A percentile compares a stretch with the other conserved stretches of the same genome.
Evolutionary conservation across 2,329 filamentous ascomycete genomes (phyloP).

Genomic region (Cadophora sp.): DNA sequence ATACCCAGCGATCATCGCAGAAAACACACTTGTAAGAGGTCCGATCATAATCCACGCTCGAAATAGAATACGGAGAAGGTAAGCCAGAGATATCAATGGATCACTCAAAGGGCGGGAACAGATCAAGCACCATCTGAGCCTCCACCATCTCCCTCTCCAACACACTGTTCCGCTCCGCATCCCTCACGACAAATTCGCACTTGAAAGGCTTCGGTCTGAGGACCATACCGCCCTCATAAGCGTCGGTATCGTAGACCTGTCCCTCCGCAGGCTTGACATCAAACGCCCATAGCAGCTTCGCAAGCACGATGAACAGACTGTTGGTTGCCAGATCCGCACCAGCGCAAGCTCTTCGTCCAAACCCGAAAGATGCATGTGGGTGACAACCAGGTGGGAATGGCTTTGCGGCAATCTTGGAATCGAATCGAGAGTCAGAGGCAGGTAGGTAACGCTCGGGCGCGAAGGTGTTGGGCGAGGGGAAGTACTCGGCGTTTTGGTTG

Average conservation of each 20-base stretch:
- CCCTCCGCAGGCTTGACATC: slow-evolving; percentile 11
- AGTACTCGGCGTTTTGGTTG: slow-evolving; percentile 44
- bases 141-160: slow-evolving; percentile 16
- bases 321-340: slow-evolving; percentile 17
- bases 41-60: no score
- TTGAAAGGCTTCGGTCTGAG: neutral
- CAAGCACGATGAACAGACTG: slow-evolving; percentile 16
- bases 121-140: slow-evolving; percentile 1
- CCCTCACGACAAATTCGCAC: slow-evolving; percentile 1
- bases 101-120: slow-evolving; percentile 9
- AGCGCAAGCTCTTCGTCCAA: slow-evolving; percentile 14
- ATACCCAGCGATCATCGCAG: no score
- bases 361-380: slow-evolving; percentile 13
- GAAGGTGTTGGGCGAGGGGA: slow-evolving; percentile 50
- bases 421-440: neutral
- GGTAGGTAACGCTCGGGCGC: slow-evolving; percentile 47
- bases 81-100: neutral
- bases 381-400: slow-evolving; percentile 6
- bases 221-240: slow-evolving; percentile 7
- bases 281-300: slow-evolving; percentile 18
- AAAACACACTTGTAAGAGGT: no score
- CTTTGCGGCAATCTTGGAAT: neutral
- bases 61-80: no score
- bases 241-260: slow-evolving; percentile 2
- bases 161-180: neutral